Conservation (phyloP, 2,329 filamentous ascomycete genomes). For the Stenocarpella maydis region DNA sequence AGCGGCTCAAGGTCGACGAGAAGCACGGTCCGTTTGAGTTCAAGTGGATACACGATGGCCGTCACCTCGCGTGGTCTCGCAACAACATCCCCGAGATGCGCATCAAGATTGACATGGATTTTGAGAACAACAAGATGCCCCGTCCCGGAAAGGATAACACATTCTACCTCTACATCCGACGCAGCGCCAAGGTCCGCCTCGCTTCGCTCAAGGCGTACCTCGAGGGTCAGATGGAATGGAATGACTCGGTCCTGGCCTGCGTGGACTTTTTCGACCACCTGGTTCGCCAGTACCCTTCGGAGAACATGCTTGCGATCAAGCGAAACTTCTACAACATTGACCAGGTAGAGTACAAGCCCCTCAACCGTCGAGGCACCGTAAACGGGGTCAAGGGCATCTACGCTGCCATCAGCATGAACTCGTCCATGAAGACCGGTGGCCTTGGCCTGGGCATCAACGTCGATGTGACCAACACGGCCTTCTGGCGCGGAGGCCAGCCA, state of each 20-base stretch:
- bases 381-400: constrained; percentile 91
- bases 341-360: constrained; percentile 61
- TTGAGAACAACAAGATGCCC: constrained; percentile 54
- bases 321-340: constrained; percentile 78
- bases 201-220: constrained; percentile 73
- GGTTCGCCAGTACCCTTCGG: constrained; percentile 79
- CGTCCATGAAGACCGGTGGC: constrained; percentile 53
- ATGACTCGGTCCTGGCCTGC: constrained; percentile 75
- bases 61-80: constrained; percentile 81
- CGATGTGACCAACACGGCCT: constrained; percentile 90
- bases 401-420: constrained; percentile 80
- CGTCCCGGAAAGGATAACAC: constrained; percentile 51
- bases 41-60: constrained; percentile 80
- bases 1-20: constrained; percentile 53
- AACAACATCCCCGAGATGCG: constrained; percentile 54
- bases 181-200: constrained; percentile 75
- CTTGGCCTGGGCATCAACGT: constrained; percentile 82
- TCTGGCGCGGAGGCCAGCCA: constrained; percentile 67
- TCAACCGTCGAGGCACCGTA: constrained; percentile 53
- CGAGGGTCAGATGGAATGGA: constrained; percentile 64
- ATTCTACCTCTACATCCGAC: constrained; percentile 69
- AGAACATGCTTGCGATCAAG: constrained; percentile 75
- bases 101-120: constrained; percentile 76
- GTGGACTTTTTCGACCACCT: constrained; percentile 91
- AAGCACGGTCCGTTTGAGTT: constrained; percentile 41